phyloP scores from a whole-genome alignment of 331 rosid genomes.

The Arachis monticola region DNA sequence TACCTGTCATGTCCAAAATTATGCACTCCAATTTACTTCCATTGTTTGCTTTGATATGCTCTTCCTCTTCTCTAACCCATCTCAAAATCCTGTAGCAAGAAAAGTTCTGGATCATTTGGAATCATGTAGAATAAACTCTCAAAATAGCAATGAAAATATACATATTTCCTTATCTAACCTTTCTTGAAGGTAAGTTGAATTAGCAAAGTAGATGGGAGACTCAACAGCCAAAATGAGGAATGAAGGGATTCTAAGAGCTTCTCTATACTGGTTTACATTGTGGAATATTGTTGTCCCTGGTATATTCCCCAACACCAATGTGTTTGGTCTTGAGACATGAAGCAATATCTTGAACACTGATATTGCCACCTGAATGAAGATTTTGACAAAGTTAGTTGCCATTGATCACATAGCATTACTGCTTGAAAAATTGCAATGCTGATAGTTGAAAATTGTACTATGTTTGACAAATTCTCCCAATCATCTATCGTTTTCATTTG shows the following conservation, averaged over 20 bases:
- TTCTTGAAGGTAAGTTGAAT: constrained; percentile 93
- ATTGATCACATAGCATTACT: neutral
- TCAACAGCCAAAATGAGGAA: constrained; percentile 86
- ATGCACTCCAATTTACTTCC: constrained; percentile 63
- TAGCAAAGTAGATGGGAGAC: constrained; percentile 95
- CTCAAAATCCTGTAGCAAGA: constrained; percentile 66
- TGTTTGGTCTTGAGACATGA: constrained; percentile 93
- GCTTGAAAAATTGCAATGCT: neutral
- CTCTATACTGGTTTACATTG: constrained; percentile 68
- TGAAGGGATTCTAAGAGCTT: constrained; percentile 79
- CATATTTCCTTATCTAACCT: constrained; percentile 75
- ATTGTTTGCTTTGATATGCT: constrained; percentile 58
- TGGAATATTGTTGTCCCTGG: constrained; percentile 88
- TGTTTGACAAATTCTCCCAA: too few species aligned
- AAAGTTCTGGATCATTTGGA: constrained; percentile 39
- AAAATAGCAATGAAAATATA: constrained; percentile 24
- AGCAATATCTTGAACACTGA: constrained; percentile 91
- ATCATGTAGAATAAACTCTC: constrained; percentile 7
- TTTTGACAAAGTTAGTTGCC: neutral
- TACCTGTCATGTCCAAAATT: constrained; percentile 82
- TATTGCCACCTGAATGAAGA: constrained; percentile 79
- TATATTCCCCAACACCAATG: constrained; percentile 74
- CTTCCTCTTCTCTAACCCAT: constrained; percentile 97
- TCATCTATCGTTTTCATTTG: too few species aligned
- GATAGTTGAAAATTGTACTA: too few species aligned